These are phyloP conservation scores for Metschnikowia cubensis DNA, from an alignment of 805 yeast genomes.

Conservation along the genomic window DNA sequence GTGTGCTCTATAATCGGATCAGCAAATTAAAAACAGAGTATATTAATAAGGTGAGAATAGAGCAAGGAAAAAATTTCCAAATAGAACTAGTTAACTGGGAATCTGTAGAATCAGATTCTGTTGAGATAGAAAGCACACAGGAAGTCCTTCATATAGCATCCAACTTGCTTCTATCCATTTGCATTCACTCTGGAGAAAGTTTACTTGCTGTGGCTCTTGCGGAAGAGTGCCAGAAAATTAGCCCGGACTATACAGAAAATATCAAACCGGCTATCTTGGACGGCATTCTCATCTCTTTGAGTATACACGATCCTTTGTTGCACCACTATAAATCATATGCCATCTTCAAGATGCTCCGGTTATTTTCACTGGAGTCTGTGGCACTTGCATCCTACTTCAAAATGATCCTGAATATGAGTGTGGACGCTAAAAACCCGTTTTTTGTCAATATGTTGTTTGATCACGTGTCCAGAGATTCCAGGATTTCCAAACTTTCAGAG, in stretches of 20 bases:
- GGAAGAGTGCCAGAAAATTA: neutral
- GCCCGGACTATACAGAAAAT: neutral
- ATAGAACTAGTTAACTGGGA: neutral
- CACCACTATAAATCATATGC: constrained; percentile 13
- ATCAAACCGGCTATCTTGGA: constrained; percentile 7
- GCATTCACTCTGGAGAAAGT: constrained; percentile 3
- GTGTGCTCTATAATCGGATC: neutral
- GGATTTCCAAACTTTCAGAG: neutral
- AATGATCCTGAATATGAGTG: constrained; percentile 11
- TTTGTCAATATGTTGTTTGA: constrained; percentile 19
- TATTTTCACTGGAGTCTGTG: neutral
- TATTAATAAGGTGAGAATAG: too few species aligned
- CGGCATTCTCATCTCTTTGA: constrained; percentile 8
- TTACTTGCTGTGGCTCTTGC: constrained; percentile 1
- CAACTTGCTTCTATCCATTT: constrained; percentile 3
- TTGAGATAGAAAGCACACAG: neutral
- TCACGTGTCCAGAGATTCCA: neutral
- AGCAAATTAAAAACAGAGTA: neutral
- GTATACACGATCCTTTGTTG: constrained; percentile 8
- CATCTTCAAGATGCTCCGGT: constrained; percentile 8
- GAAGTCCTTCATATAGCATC: neutral
- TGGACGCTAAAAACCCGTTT: constrained; percentile 10
- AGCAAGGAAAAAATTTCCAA: too few species aligned
- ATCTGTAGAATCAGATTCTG: too few species aligned
- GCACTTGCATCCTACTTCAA: constrained; percentile 1